Conservation (phyloP, 2,329 filamentous ascomycete species). For the Verruconis gallopava region DNA sequence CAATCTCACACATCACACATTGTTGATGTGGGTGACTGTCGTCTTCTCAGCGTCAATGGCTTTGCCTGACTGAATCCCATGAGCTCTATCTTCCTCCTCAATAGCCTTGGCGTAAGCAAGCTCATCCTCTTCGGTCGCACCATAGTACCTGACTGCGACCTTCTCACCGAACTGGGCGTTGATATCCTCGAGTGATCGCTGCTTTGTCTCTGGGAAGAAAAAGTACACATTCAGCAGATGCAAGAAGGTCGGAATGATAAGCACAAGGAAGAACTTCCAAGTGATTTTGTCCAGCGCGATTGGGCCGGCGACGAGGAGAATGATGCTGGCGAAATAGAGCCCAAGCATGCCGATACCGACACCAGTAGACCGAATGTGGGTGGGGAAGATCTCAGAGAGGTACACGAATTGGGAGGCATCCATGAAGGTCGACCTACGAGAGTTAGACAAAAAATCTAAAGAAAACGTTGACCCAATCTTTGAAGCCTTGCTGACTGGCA, state of each 20-base stretch:
- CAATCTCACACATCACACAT: too few relatives aligned
- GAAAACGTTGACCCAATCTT: conserved; percentile 22
- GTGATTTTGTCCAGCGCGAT: conserved; percentile 15
- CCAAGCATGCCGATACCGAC: conserved; percentile 25
- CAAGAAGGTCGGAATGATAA: conserved; percentile 14
- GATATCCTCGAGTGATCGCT: conserved; percentile 8
- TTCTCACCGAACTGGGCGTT: conserved; percentile 13
- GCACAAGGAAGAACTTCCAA: conserved; percentile 18
- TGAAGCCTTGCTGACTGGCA: too few relatives aligned
- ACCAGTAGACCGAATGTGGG: conserved; percentile 17
- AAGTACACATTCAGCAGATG: conserved; percentile 7
- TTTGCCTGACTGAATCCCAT: not conserved
- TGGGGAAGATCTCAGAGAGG: conserved; percentile 12
- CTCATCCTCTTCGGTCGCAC: conserved; percentile 16
- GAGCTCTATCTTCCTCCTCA: conserved; percentile 1
- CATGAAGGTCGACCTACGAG: conserved; percentile 8
- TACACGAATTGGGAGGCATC: conserved; percentile 11
- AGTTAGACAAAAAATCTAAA: too few relatives aligned
- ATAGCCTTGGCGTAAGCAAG: conserved; percentile 11
- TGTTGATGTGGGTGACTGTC: not conserved
- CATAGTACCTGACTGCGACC: conserved; percentile 15
- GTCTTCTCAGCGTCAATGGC: not conserved
- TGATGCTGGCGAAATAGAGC: conserved; percentile 24
- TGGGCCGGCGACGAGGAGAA: conserved; percentile 19
- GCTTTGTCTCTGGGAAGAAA: conserved; percentile 8